Percentiles rank a stretch among this genome's conserved stretches.
Conservation (phyloP, 129 eudicot genomes). For the Flaveria robusta region DNA sequence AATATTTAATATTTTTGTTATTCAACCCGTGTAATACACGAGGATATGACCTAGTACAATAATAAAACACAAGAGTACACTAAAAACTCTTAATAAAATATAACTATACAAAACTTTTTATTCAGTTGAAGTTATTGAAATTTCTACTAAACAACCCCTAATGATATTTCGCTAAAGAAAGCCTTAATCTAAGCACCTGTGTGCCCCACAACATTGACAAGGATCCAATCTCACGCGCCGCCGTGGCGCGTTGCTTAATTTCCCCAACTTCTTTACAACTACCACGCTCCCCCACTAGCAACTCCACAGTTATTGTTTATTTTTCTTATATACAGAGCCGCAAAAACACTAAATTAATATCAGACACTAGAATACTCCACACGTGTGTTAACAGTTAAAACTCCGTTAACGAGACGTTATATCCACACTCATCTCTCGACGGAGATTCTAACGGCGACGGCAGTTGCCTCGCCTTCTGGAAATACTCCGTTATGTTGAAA, state of each 20-base stretch:
- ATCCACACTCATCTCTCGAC: conserved; percentile 44
- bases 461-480: conserved; percentile 47
- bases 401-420: conserved; percentile 71
- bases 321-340: conserved; percentile 22
- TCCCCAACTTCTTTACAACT: conserved; percentile 7
- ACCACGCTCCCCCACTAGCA: conserved; percentile 1
- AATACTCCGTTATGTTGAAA: conserved; percentile 56
- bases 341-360: not conserved
- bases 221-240: conserved; percentile 47
- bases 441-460: conserved; percentile 70
- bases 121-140: conserved; percentile 18
- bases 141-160: conserved; percentile 24
- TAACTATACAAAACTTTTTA: not conserved
- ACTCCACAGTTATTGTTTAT: conserved; percentile 38
- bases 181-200: conserved; percentile 28
- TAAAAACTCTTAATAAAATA: no score
- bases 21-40: no score
- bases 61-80: no score
- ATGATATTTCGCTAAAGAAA: conserved; percentile 16
- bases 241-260: conserved; percentile 20
- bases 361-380: conserved; percentile 7
- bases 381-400: conserved; percentile 56
- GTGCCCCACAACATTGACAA: conserved; percentile 20
- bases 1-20: no score
- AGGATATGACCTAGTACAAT: no score